Percentiles rank a stretch among this genome's conserved stretches.
Conservation (phyloP, 164 flowering plant species). For the Warburgia ugandensis region DNA sequence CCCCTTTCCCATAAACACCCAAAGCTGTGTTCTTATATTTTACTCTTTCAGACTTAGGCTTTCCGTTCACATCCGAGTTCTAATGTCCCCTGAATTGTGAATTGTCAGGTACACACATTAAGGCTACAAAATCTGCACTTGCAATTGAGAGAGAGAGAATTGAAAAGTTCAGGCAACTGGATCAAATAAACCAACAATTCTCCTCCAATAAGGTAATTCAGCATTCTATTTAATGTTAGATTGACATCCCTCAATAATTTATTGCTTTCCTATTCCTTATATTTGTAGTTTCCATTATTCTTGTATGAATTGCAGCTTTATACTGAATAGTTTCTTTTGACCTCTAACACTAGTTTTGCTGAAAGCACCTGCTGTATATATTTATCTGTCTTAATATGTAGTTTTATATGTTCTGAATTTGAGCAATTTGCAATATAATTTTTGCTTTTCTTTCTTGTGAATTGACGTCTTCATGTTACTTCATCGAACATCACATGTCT, state of each 20-base stretch:
- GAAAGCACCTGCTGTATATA: no score
- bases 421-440: no score
- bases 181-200: constrained; percentile 27
- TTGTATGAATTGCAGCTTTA: not conserved
- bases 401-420: no score
- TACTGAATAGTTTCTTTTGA: not conserved
- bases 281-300: not conserved
- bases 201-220: constrained; percentile 38
- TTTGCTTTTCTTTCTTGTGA: no score
- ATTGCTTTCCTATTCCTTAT: not conserved
- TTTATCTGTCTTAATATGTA: no score
- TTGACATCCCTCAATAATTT: not conserved
- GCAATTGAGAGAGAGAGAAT: constrained; percentile 44
- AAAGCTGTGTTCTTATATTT: not conserved
- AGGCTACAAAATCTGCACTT: constrained; percentile 51
- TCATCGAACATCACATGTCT: no score
- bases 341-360: no score
- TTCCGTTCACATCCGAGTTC: not conserved
- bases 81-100: not conserved
- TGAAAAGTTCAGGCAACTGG: constrained; percentile 33
- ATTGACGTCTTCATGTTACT: no score
- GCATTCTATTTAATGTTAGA: not conserved
- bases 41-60: not conserved
- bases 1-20: no score
- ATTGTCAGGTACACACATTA: constrained; percentile 31